Evolutionary conservation across 495 filamentous ascomycete species (phyloP), one percentile per base, ranked within the genome.

Genomic region (Penicillium fimorum): DNA sequence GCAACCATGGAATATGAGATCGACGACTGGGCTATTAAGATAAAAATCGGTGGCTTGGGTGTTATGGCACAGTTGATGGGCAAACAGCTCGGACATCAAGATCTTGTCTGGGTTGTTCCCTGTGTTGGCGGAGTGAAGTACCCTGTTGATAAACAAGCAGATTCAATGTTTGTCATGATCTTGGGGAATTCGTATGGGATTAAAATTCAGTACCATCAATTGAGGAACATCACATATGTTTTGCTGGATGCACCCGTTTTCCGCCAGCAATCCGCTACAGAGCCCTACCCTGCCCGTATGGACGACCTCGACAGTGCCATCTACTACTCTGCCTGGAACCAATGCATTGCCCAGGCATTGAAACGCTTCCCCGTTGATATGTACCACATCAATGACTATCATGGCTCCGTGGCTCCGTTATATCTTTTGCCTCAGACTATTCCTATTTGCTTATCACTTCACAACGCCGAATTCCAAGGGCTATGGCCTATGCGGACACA

Each of bases 341-440:
- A 81, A 56, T 89, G 86, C 56, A 87, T 89, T 60, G 83, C 86
- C 1, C 75, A 85, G 50, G 68, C 84, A 0, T 79, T 88, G 51
- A 78, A 74, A 37, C 75, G 79, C 7, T 82, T 82, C 44, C 80
- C 84, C 0, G 76, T 89, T 43, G 86, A 91, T 61, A 64, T 91
- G 20, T 91, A 91, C 64, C 88, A 91, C 66, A 86, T 90, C 64
- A 91, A 91, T 68, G 88, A 91, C 65, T 91, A 90, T 65, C 88
- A 91, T 56, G 88, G 88, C 30, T 84, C 87, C 17, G 69, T 87
- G 6, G 88, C 88, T 37, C 87, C 86, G 11, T 72, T 91, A 7
- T 87, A 91, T 56, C 76, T 89, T 17, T 76, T 90, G 5, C 87
- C 87, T 13, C 71, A 81, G 37, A 86, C 75, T 1, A 63, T 79